A percentile compares a stretch with the other conserved stretches of the same genome.
Conservation (phyloP, 139 green algal genomes). For the Yamagishiella unicocca region DNA sequence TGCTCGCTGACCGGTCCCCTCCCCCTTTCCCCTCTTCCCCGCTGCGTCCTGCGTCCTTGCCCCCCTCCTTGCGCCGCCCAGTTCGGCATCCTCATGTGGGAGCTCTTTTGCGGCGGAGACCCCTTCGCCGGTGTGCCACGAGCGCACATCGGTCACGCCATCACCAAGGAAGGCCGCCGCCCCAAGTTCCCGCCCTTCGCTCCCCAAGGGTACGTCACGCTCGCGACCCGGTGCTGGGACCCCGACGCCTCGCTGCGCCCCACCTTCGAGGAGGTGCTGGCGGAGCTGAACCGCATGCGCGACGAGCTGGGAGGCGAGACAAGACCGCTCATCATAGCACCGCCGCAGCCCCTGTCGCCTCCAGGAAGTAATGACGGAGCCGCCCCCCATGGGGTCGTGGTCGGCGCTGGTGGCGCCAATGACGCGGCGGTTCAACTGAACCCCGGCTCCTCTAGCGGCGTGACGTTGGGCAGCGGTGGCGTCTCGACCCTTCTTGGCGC, state of each 20-base stretch:
- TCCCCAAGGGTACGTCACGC: conserved; percentile 31
- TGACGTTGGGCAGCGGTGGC: background rate
- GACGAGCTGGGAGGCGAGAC: conserved; percentile 34
- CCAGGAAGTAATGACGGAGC: background rate
- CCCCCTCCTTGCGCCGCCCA: background rate
- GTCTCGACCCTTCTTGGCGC: background rate
- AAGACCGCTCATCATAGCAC: conserved; percentile 4
- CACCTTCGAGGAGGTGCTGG: conserved; percentile 43
- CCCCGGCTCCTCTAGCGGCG: too few relatives aligned
- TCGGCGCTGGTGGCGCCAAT: background rate
- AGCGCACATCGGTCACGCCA: conserved; percentile 55
- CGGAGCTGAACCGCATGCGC: conserved; percentile 42
- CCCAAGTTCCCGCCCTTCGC: conserved; percentile 49
- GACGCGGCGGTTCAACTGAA: background rate
- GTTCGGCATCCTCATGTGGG: conserved; percentile 69
- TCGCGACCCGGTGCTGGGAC: conserved; percentile 56
- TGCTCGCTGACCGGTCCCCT: too few relatives aligned
- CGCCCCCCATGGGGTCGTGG: too few relatives aligned
- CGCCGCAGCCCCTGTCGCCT: background rate
- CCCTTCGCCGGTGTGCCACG: conserved; percentile 47
- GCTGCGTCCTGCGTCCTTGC: too few relatives aligned
- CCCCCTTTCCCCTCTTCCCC: background rate
- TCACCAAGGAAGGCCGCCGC: conserved; percentile 35
- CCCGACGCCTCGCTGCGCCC: conserved; percentile 37
- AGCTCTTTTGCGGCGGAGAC: conserved; percentile 57